Evolutionary conservation across 345 rosid genomes (phyloP), one percentile per base, ranked within the genome.

Genomic region (Eucalyptus virginea): DNA sequence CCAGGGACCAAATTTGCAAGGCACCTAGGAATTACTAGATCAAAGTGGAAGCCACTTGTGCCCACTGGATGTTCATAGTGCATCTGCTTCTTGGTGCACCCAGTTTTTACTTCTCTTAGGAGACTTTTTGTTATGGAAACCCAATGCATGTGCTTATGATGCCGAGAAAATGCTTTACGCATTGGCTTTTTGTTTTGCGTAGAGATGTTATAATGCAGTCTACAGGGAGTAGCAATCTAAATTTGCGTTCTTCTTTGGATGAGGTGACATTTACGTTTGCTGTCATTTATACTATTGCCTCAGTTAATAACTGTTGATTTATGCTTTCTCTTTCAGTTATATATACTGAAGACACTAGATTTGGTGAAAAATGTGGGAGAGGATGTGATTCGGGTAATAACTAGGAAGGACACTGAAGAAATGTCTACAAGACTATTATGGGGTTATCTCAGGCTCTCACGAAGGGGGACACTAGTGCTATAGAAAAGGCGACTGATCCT

Each of bases 281-380:
- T 56, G 30, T 56, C 62, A 56, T 10, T 56, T 52, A 52, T 56
- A 56, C 62, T 56, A 24, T 24, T 56, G 54, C 12, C 13, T 24
- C 13, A 1, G 62, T 56, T 4, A 56, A 56, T 56, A 56, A 56
- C 62, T 56, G 62, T 24, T 56, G 0, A 3, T 56, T 23, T 56
- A 30, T 51, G 32, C 8, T 49, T 24, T 88, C 47, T 89, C 65
- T 30, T 90, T 42, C 87, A 95, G 99, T 92, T 2, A 44, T 97
- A 93, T 90, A 98, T 98, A 52, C 98, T 98, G 0, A 98, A 96
- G 93, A 93, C 99, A 54, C 93, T 96, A 45, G 98, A 96, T 87
- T 93, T 91, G 69, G 98, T 96, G 48, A 95, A 94, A 92, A 92
- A 97, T 60, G 97, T 90, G 0, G 99, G 95, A 83, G 99, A 91